Percentiles rank a stretch among this genome's conserved stretches.
phyloP scores from a whole-genome alignment of 768 basidiomycete genomes.

The Tylopilus subfusipes region DNA sequence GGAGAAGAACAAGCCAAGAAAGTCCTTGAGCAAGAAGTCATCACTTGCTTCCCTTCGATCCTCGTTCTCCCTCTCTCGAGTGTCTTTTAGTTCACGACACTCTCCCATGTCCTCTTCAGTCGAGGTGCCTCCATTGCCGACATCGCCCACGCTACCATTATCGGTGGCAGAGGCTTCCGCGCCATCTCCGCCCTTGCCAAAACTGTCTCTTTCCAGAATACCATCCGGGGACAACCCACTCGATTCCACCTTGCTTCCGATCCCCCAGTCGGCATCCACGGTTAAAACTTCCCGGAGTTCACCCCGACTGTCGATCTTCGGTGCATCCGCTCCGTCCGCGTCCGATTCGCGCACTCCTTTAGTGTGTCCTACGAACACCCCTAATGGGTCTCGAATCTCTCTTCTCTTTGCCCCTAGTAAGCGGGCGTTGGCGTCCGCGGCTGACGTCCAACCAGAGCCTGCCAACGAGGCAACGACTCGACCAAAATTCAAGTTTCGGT shows the following conservation, averaged over 20 bases:
- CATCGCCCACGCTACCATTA: conserved; percentile 20
- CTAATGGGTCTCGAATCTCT: conserved; percentile 19
- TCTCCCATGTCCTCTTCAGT: conserved; percentile 10
- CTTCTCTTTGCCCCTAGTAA: conserved; percentile 23
- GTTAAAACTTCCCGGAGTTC: conserved; percentile 20
- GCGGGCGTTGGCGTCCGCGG: conserved; percentile 25
- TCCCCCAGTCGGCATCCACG: conserved; percentile 29
- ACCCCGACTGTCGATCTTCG: conserved; percentile 21
- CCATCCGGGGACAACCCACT: conserved; percentile 18
- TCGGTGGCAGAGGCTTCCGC: not conserved
- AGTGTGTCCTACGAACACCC: not conserved
- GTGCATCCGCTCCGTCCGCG: not conserved
- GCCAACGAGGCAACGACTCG: not conserved
- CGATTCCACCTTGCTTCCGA: conserved; percentile 19
- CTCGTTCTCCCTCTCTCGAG: conserved; percentile 30
- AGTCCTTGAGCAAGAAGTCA: conserved; percentile 26
- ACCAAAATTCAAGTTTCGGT: conserved; percentile 29
- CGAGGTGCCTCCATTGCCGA: conserved; percentile 27
- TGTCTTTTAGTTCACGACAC: conserved; percentile 30
- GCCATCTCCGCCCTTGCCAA: not conserved
- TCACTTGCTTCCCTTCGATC: conserved; percentile 30
- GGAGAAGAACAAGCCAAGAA: conserved; percentile 13
- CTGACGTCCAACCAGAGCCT: conserved; percentile 16
- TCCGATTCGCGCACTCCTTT: conserved; percentile 21
- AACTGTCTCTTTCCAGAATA: conserved; percentile 18